Base-by-base conservation (phyloP, 2,329 filamentous ascomycete genomes). In the Epichloe sibirici region DNA sequence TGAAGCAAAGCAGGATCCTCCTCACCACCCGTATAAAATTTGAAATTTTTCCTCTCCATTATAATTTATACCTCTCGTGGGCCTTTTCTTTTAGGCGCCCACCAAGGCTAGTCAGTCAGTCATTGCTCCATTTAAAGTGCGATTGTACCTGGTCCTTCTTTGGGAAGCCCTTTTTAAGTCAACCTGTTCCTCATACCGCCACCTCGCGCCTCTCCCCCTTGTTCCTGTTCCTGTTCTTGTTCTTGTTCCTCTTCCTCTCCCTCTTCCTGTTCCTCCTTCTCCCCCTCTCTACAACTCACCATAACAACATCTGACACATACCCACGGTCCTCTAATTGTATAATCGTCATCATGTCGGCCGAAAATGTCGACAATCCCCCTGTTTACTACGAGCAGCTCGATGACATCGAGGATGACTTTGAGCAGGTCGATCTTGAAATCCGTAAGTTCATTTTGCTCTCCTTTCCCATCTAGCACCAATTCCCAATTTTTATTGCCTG, bases 381-480 rank as follows among this genome's bases (percentile, higher is more conserved):
- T 54, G 71, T 85, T 56, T 78, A 77, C 54, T 90, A 88, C 69
- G 85, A 89, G 69, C 81, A 91, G 66, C 82, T 97, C 58, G 79
- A 82, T 54, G 78, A 85, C 53, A 76, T 96, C 57, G 88, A 95
- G 74, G 78, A 82, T 60, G 85, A 94, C 57, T 95, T 95, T 63
- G 83, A 90, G 55, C 81, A 90, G 62, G 82, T 83, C 38, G 90
- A 96, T 70, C 76, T 84, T 38, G 85, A 95, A 66, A 84, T 93
- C 63, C 77, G 90, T 95, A 76, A 66, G 85, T 78, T 51, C 35
- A 15, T 44, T 11, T n/a, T 4, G 21, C 21, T 11, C 9, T 28
- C 7, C 21, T 25, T 28, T 23, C n/a, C 12, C 45, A 11, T 21
- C n/a, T 6, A 21, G 5, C n/a, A 21, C 12, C 17, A 8, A 17